A percentile compares a stretch with the other conserved stretches of the same genome.
Conservation (phyloP, 164 flowering plant genomes). For the Santalum album region DNA sequence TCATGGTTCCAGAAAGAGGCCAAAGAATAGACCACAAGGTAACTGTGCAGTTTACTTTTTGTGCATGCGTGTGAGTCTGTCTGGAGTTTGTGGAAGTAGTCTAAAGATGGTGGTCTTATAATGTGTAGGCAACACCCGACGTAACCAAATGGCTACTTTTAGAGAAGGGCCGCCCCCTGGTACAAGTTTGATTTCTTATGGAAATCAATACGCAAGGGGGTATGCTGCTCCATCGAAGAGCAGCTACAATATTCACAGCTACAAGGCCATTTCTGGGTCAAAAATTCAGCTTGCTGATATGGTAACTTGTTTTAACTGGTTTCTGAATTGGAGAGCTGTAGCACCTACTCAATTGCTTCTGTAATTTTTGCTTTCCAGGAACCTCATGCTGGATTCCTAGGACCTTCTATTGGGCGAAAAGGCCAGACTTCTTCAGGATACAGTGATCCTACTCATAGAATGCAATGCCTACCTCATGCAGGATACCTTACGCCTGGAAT, state of each 20-base stretch:
- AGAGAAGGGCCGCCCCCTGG: slow-evolving; percentile 12
- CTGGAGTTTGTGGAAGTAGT: neutral
- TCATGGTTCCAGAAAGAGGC: slow-evolving; percentile 10
- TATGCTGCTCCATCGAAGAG: slow-evolving; percentile 15
- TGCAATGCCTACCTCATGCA: neutral
- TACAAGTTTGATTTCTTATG: slow-evolving; percentile 10
- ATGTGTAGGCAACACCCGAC: slow-evolving; percentile 22
- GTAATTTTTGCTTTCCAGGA: slow-evolving; percentile 13
- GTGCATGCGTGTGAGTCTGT: neutral
- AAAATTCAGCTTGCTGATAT: slow-evolving; percentile 21
- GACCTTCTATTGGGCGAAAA: neutral
- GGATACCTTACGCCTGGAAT: slow-evolving; percentile 13
- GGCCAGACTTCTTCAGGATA: neutral
- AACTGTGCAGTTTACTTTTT: slow-evolving; percentile 1
- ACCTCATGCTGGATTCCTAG: slow-evolving; percentile 33
- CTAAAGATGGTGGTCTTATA: slow-evolving; percentile 5
- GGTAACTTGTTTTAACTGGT: slow-evolving; percentile 11
- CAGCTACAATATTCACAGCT: slow-evolving; percentile 15
- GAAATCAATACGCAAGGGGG: slow-evolving; percentile 19
- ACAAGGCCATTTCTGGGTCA: slow-evolving; percentile 25
- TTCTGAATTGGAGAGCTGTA: neutral
- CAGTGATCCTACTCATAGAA: neutral
- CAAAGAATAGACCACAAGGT: slow-evolving; percentile 26
- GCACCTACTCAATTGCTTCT: neutral
- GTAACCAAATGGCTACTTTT: slow-evolving; percentile 14